Evolutionary conservation across 140 eudicot genomes (phyloP).

Genomic region (Cichorium intybus): DNA sequence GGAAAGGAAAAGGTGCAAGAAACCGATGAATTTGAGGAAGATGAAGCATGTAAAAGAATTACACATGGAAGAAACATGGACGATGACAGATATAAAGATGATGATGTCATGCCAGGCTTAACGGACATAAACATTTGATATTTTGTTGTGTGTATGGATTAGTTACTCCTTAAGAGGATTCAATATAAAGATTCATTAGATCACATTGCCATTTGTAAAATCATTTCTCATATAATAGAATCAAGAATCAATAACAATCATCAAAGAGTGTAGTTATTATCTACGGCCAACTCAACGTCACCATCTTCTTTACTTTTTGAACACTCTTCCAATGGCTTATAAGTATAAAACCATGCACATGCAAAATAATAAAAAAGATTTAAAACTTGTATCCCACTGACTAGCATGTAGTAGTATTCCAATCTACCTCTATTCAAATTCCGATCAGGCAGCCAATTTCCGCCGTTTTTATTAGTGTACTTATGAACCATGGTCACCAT

Average conservation of each 20-base stretch:
- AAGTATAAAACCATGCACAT: constrained; percentile 55
- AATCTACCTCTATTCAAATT: constrained; percentile 59
- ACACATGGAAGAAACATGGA: background rate
- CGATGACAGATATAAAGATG: background rate
- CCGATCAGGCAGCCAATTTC: constrained; percentile 76
- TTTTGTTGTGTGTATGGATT: no score
- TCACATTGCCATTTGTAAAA: background rate
- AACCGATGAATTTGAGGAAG: constrained; percentile 7
- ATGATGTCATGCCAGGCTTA: background rate
- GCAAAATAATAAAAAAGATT: constrained; percentile 48
- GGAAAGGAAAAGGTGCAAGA: constrained; percentile 15
- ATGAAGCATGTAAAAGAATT: constrained; percentile 11
- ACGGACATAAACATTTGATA: no score
- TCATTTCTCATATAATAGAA: no score
- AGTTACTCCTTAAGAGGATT: no score
- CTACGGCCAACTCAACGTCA: constrained; percentile 38
- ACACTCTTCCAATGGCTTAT: constrained; percentile 47
- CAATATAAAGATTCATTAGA: no score
- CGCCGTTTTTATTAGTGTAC: constrained; percentile 23
- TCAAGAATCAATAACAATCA: background rate
- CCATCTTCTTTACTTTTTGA: constrained; percentile 20
- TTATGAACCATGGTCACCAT: constrained; percentile 62
- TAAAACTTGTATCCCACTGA: constrained; percentile 42
- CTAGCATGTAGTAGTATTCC: constrained; percentile 66
- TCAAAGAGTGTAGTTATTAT: background rate